These are phyloP conservation scores for Saposhnikovia divaricata DNA, from an alignment of 129 eudicot genomes.

Conservation along the genomic window DNA sequence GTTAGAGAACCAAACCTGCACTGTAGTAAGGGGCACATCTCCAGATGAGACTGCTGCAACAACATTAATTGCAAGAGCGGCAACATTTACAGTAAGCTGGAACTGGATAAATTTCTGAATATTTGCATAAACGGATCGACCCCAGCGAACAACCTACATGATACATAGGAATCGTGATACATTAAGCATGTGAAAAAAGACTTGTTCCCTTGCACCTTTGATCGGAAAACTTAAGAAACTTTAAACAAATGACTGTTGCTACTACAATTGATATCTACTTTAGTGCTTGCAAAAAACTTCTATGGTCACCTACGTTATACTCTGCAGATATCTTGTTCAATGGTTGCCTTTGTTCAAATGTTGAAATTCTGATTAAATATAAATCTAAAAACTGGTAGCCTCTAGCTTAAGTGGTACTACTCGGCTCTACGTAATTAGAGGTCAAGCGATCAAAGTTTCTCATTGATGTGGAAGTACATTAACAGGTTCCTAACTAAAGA, in stretches of 20 bases:
- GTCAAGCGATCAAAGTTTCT: not conserved
- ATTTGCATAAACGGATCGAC: conserved; percentile 94
- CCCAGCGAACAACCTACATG: conserved; percentile 92
- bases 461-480: not conserved
- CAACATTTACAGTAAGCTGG: conserved; percentile 94
- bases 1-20: conserved; percentile 47
- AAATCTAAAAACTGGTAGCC: not conserved
- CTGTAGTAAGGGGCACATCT: conserved; percentile 73
- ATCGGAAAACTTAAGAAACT: not conserved
- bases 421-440: not conserved
- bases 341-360: not conserved
- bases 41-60: conserved; percentile 93
- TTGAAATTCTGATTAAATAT: not conserved
- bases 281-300: not conserved
- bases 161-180: not conserved
- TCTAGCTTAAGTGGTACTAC: not conserved
- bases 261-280: not conserved
- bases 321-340: not conserved
- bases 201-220: not conserved
- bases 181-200: not conserved
- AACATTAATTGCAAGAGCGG: conserved; percentile 85
- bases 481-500: not conserved
- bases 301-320: not conserved
- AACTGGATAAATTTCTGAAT: conserved; percentile 95
- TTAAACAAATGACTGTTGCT: not conserved